phyloP scores from a whole-genome alignment of 1,284 basidiomycete genomes.

The Naganishia liquefaciens region DNA sequence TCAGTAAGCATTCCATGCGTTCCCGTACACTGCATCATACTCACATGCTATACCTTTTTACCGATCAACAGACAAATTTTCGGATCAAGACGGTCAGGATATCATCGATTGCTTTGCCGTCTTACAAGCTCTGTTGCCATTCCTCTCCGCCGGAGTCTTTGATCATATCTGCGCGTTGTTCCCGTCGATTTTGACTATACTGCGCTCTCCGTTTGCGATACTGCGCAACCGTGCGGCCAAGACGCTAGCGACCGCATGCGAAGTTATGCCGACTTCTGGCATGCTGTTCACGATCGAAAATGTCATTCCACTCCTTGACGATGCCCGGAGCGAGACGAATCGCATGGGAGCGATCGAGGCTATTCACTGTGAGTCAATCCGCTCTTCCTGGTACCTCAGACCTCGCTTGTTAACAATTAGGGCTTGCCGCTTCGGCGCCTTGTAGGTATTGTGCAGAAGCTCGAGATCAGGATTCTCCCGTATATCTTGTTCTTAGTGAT shows the following conservation, averaged over 20 bases:
- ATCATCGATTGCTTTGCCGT: conserved; percentile 92
- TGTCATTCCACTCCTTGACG: conserved; percentile 81
- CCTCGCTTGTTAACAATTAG: background rate
- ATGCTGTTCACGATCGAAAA: conserved; percentile 86
- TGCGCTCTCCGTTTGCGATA: conserved; percentile 83
- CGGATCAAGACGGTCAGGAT: conserved; percentile 70
- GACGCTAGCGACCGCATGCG: conserved; percentile 83
- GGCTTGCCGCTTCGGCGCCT: background rate
- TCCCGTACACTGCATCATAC: too few relatives aligned
- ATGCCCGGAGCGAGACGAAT: conserved; percentile 72
- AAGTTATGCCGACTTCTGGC: conserved; percentile 77
- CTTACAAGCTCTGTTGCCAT: conserved; percentile 75
- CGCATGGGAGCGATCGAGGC: conserved; percentile 89
- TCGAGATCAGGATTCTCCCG: conserved; percentile 92
- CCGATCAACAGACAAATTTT: conserved; percentile 4
- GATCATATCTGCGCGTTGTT: conserved; percentile 70
- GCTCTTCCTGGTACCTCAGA: background rate
- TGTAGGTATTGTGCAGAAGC: conserved; percentile 83
- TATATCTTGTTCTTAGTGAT: conserved; percentile 98
- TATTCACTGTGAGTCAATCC: conserved; percentile 72
- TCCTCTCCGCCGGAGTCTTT: conserved; percentile 72
- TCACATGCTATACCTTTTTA: too few relatives aligned
- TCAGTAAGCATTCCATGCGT: background rate
- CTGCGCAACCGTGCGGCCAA: conserved; percentile 83
- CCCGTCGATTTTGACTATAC: conserved; percentile 70